Evolutionary conservation across 2,329 filamentous ascomycete species (phyloP).

Genomic region (Herpotrichia juniperi): DNA sequence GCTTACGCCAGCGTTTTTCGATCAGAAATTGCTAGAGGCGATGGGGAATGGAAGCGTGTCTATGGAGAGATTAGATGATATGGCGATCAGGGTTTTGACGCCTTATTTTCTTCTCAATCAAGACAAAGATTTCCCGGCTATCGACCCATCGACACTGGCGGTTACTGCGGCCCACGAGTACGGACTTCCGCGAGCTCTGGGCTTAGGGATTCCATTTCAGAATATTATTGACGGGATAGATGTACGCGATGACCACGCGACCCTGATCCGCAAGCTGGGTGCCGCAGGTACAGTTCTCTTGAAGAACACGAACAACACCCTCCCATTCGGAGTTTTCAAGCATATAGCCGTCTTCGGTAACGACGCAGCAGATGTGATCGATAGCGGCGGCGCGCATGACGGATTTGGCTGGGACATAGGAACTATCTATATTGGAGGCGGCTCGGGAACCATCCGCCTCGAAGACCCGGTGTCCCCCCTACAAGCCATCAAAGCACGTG

Average conservation of each 20-base stretch:
- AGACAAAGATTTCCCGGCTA: constrained; percentile 40
- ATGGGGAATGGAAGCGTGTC: constrained; percentile 50
- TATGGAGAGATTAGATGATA: constrained; percentile 52
- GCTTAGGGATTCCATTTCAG: constrained; percentile 28
- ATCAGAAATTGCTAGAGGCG: constrained; percentile 46
- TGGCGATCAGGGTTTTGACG: constrained; percentile 54
- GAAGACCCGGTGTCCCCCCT: constrained; percentile 50
- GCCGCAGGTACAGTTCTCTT: constrained; percentile 50
- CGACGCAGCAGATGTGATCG: constrained; percentile 54
- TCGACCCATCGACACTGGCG: neutral
- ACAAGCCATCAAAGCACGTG: constrained; percentile 44
- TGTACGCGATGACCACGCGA: constrained; percentile 49
- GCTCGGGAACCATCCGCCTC: constrained; percentile 47
- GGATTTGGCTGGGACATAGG: constrained; percentile 47
- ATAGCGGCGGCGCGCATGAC: constrained; percentile 18
- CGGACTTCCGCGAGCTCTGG: constrained; percentile 12
- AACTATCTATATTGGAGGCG: constrained; percentile 38
- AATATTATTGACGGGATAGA: constrained; percentile 52
- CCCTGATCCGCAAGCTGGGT: constrained; percentile 48
- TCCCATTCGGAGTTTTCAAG: constrained; percentile 59
- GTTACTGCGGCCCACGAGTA: neutral
- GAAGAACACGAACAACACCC: constrained; percentile 56
- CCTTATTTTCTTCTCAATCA: constrained; percentile 45
- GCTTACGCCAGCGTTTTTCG: constrained; percentile 8
- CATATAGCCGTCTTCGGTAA: constrained; percentile 58